phyloP scores from a whole-genome alignment of 2,329 filamentous ascomycete species.

The Arthrinium puccinioides region DNA sequence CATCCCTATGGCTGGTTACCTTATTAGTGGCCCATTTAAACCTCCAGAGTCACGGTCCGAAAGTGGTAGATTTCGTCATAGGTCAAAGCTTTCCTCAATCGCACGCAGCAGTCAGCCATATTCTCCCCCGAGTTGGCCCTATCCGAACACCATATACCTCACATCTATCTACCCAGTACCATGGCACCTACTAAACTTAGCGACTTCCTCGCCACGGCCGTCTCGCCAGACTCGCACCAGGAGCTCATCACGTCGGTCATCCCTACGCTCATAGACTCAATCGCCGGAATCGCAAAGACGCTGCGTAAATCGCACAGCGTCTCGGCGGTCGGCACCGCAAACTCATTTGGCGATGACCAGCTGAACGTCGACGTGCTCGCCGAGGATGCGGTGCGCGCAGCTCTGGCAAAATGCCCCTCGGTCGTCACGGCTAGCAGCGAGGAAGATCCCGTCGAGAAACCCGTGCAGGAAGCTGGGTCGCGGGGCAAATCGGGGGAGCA shows the following conservation, averaged over 20 bases:
- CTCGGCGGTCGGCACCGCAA: constrained; percentile 39
- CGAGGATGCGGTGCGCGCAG: constrained; percentile 38
- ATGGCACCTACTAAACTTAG: neutral
- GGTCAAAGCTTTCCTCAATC: no score
- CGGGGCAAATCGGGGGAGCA: constrained; percentile 22
- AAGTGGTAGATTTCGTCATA: neutral
- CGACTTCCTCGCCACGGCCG: constrained; percentile 13
- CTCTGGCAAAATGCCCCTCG: constrained; percentile 33
- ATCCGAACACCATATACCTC: no score
- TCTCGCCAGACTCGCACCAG: constrained; percentile 15
- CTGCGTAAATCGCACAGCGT: constrained; percentile 39
- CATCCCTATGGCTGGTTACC: no score
- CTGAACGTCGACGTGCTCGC: constrained; percentile 49
- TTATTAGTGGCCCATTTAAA: neutral
- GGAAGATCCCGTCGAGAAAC: constrained; percentile 48
- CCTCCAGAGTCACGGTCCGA: neutral
- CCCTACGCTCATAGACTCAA: constrained; percentile 36
- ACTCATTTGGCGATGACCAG: constrained; percentile 53
- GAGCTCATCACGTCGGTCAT: constrained; percentile 37
- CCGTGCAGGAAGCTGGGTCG: constrained; percentile 11
- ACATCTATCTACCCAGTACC: no score
- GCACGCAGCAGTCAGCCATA: no score
- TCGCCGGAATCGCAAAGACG: constrained; percentile 35
- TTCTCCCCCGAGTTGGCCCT: no score
- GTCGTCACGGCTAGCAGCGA: constrained; percentile 50